Percentiles rank a stretch among this genome's conserved stretches.
Conservation (phyloP, 352 stramenopile genomes). For the Phytopythium montanum region DNA sequence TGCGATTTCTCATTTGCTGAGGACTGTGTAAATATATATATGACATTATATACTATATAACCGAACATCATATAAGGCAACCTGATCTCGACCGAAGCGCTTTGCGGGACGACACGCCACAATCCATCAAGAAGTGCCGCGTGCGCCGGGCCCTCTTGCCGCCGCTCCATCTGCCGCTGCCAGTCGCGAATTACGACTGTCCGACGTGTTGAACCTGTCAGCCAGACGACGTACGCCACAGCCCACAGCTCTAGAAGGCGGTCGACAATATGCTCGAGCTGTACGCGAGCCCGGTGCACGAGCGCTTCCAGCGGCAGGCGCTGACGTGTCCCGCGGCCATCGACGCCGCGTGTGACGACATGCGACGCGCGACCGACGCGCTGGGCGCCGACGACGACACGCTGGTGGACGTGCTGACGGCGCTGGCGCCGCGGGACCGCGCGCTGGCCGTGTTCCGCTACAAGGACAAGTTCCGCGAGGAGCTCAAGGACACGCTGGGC, state of each 20-base stretch:
- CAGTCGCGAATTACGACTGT: not conserved
- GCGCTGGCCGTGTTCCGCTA: slow-evolving; percentile 64
- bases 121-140: not conserved
- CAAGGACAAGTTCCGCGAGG: slow-evolving; percentile 53
- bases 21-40: not conserved
- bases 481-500: slow-evolving; percentile 60
- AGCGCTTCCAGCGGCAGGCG: slow-evolving; percentile 27
- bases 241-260: too few relatives aligned
- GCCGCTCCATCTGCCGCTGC: not conserved
- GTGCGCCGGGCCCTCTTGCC: not conserved
- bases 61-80: not conserved
- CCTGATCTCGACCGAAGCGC: not conserved
- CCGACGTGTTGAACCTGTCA: not conserved
- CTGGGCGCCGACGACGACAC: slow-evolving; percentile 65
- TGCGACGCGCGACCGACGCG: slow-evolving; percentile 60
- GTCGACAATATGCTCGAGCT: slow-evolving; percentile 19
- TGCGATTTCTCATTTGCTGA: too few relatives aligned
- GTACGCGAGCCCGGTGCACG: slow-evolving; percentile 34
- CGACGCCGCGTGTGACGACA: slow-evolving; percentile 47
- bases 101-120: not conserved
- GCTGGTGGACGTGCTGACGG: slow-evolving; percentile 46
- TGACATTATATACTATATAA: not conserved
- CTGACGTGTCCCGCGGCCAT: slow-evolving; percentile 41
- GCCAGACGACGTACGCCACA: not conserved
- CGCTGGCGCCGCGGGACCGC: slow-evolving; percentile 43